Conservation (phyloP, 2,329 filamentous ascomycete species). For the Nemania diffusa region DNA sequence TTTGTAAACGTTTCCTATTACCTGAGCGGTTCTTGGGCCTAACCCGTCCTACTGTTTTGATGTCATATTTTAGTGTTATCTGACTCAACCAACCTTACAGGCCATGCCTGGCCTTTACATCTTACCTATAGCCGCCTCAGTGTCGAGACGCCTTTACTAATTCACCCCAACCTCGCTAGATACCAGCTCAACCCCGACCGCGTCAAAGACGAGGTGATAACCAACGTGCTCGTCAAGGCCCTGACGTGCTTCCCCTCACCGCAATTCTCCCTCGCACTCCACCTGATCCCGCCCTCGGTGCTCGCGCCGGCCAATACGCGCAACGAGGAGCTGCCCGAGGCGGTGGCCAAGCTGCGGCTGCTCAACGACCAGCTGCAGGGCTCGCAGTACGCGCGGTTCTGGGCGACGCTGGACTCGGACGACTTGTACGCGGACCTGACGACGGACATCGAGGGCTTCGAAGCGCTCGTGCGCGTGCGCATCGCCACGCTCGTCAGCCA, state of each 20-base stretch:
- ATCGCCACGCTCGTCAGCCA: conserved; percentile 90
- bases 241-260: conserved; percentile 96
- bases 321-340: conserved; percentile 81
- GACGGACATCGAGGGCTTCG: conserved; percentile 93
- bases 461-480: conserved; percentile 89
- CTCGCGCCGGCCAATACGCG: conserved; percentile 65
- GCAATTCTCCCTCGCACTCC: conserved; percentile 93
- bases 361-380: conserved; percentile 90
- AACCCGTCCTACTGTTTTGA: conserved; percentile 70
- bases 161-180: conserved; percentile 61
- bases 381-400: conserved; percentile 92
- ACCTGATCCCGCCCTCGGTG: conserved; percentile 88
- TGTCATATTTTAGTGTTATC: conserved; percentile 80
- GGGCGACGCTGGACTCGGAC: conserved; percentile 90
- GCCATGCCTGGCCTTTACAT: conserved; percentile 8
- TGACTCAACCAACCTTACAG: conserved; percentile 67
- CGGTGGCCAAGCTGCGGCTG: conserved; percentile 84
- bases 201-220: conserved; percentile 94
- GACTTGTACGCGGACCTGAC: conserved; percentile 96
- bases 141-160: background rate
- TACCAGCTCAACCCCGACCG: conserved; percentile 99
- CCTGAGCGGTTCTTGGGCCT: conserved; percentile 74
- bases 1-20: conserved; percentile 98
- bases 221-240: conserved; percentile 98
- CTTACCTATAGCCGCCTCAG: background rate